Evolutionary conservation across 768 basidiomycete species (phyloP), one percentile per base, ranked within the genome.

Genomic region (Leccinum subgranulosum): DNA sequence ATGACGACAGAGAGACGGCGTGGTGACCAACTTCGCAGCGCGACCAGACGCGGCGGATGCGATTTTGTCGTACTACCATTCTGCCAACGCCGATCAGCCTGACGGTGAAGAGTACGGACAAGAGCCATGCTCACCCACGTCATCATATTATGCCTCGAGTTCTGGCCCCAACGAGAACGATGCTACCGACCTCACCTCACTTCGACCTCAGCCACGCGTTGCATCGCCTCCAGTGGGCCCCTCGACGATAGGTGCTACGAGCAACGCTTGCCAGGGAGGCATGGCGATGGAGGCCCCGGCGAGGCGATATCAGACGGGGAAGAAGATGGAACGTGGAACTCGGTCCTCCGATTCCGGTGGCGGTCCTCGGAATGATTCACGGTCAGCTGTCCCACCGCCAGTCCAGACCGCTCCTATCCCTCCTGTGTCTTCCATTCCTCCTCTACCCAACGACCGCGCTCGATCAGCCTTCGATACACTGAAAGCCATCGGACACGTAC

Each of bases 371-470:
- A 57, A 68, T 46, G 62, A 62, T 58, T 60, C 77, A 55, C 75
- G 73, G 46, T n/a, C 46, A 47, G 46, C 90, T 60, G 84, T 90
- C 58, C 85, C 86, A 53, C 88, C 87, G 51, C 86, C 87, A 39
- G 89, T 88, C 69, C 84, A 84, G 61, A 78, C 83, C 9, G 78
- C 39, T 41, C 39, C 39, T 41, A n/a, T 11, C 5, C 39, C 79
- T 12, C 83, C 84, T 59, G 63, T 75, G 41, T 54, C 63, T 57
- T 61, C 66, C 68, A 64, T 65, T 51, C 14, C 43, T 21, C 33
- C 53, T 49, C 46, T 58, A 27, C 33, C 57, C 45, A 62, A 45
- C 25, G 66, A 64, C 39, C 81, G 81, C 67, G 60, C 72, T 41
- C 78, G 81, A 58, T 79, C 84, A 51, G 70, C 77, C 58, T 83